Percentiles rank a stretch among this genome's conserved stretches.
These are phyloP conservation scores for Wickerhamiella slavikovae DNA, from an alignment of 805 yeast species.

Conservation along the genomic window DNA sequence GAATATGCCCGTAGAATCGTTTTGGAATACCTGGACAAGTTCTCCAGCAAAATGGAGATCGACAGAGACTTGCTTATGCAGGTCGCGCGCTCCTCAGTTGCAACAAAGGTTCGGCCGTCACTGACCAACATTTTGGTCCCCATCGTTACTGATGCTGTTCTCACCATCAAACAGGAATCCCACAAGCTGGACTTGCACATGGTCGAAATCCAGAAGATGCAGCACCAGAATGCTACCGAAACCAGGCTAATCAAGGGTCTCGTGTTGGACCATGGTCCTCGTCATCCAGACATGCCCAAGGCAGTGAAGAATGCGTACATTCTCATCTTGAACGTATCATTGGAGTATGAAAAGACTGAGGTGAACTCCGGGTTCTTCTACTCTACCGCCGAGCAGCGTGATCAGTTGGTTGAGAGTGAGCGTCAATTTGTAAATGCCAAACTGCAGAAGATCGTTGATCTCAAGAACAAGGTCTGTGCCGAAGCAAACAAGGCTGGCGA, in stretches of 20 bases:
- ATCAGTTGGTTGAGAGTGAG: conserved; percentile 80
- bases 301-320: conserved; percentile 65
- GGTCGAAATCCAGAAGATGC: conserved; percentile 98
- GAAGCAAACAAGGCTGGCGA: too few species aligned
- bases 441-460: conserved; percentile 71
- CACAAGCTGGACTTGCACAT: conserved; percentile 66
- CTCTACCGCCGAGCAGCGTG: conserved; percentile 89
- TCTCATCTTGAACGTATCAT: conserved; percentile 74
- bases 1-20: conserved; percentile 70
- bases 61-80: conserved; percentile 79
- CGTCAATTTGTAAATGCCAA: conserved; percentile 88
- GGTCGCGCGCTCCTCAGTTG: conserved; percentile 75
- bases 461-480: conserved; percentile 82
- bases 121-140: conserved; percentile 71
- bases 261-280: conserved; percentile 93
- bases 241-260: conserved; percentile 72
- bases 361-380: conserved; percentile 92
- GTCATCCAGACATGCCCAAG: conserved; percentile 98
- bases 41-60: conserved; percentile 33
- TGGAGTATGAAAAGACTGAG: conserved; percentile 95
- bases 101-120: conserved; percentile 67
- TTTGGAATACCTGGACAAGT: conserved; percentile 45
- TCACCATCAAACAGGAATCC: conserved; percentile 39
- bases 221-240: conserved; percentile 68
- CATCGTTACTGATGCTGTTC: conserved; percentile 88